phyloP scores from a whole-genome alignment of 2,329 filamentous ascomycete species.

The Aspergillus hiratsukae region DNA sequence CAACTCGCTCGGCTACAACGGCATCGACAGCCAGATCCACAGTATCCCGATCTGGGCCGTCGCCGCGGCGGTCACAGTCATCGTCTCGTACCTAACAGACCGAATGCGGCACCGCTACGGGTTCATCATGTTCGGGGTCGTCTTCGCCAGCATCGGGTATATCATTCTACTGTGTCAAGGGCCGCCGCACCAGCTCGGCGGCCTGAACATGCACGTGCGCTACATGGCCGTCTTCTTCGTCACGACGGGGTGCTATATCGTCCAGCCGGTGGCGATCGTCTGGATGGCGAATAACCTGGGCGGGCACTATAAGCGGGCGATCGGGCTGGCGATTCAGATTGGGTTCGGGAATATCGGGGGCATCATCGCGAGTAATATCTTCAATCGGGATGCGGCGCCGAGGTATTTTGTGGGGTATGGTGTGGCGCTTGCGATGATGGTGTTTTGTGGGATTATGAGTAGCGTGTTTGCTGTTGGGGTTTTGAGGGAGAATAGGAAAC shows the following conservation, averaged over 20 bases:
- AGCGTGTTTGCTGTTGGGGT: conserved; percentile 22
- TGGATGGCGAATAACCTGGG: conserved; percentile 38
- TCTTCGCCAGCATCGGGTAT: conserved; percentile 31
- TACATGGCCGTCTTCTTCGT: conserved; percentile 24
- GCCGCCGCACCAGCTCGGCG: conserved; percentile 12
- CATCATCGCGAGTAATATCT: conserved; percentile 39
- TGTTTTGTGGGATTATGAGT: conserved; percentile 24
- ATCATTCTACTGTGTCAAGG: conserved; percentile 29
- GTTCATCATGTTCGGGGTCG: conserved; percentile 34
- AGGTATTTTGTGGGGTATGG: conserved; percentile 37
- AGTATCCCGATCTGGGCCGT: conserved; percentile 34
- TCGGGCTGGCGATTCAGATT: conserved; percentile 38
- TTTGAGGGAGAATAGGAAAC: conserved; percentile 26
- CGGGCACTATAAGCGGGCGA: conserved; percentile 36
- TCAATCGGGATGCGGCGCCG: conserved; percentile 32
- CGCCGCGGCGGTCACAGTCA: conserved; percentile 25
- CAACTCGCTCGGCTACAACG: conserved; percentile 29
- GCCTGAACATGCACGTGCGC: conserved; percentile 17
- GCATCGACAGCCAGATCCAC: conserved; percentile 31
- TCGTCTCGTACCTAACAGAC: conserved; percentile 26
- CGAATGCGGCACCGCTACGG: conserved; percentile 30
- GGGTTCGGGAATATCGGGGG: conserved; percentile 40
- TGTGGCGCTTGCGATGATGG: conserved; percentile 27
- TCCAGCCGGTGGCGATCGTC: conserved; percentile 31
- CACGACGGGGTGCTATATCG: conserved; percentile 20